Evolutionary conservation across 257 asterid species (phyloP), one percentile per base, ranked within the genome.

Genomic region (Linaria vulgaris): DNA sequence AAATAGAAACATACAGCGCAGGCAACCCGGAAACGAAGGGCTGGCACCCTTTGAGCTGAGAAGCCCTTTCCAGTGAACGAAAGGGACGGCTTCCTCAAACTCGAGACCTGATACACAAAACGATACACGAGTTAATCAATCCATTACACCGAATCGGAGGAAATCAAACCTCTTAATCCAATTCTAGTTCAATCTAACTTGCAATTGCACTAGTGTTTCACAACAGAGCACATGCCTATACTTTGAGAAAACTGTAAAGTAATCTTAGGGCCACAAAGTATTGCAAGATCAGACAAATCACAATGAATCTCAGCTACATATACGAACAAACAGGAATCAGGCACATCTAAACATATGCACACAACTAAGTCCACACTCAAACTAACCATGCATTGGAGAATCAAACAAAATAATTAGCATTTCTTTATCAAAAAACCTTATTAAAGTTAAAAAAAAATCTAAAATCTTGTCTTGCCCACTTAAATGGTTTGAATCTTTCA

Each of bases 11-110:
- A 72, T 69, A 81, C 87, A 46, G 60, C 74, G 46, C 82, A 78
- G 31, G 74, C 67, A 56, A 78, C 54, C 9, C 74, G 73, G 76
- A 81, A 67, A 56, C 84, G 76, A 9, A 57, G 72, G 31, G 75
- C 58, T 23, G 72, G 74, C 72, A 64, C 71, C 70, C 17, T 15
- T 44, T 44, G 49, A 44, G 47, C 9, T 41, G 49, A 44, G 53
- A 64, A 64, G 52, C 51, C 23, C 23, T 64, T 64, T 22, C 69
- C 69, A 3, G 48, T 51, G 15, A 53, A 41, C 14, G 61, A 38
- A 53, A 64, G 23, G 15, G 69, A 64, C 37, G 43, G 61, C 14
- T 7, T 9, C 27, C 54, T 64, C 52, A 64, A 53, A 7, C 21
- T 39, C 20, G 69, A 64, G 10, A 52, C 60, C 69, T 43, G 69